phyloP scores from a whole-genome alignment of 2,329 filamentous ascomycete genomes.

The Alternaria sp. region DNA sequence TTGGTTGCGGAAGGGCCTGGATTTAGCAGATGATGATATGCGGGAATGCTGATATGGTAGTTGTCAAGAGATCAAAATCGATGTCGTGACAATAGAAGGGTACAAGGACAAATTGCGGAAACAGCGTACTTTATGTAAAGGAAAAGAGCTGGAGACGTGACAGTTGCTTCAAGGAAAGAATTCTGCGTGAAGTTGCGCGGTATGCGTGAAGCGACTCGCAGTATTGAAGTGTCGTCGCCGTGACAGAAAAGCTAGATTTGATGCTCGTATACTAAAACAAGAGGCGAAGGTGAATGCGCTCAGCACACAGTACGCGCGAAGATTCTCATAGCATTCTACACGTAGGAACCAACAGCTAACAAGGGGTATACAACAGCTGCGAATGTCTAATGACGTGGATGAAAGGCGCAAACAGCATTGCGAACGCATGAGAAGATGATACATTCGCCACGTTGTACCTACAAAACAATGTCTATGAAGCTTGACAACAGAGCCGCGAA shows the following conservation, averaged over 20 bases:
- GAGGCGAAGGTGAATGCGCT: not conserved
- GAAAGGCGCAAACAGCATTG: not conserved
- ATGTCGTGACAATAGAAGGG: not conserved
- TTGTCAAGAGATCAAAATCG: not conserved
- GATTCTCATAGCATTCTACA: not conserved
- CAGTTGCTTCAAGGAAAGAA: not conserved
- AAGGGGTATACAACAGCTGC: not conserved
- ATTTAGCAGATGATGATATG: not conserved
- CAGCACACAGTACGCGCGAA: not conserved
- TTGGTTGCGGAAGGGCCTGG: not conserved
- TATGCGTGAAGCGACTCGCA: not conserved
- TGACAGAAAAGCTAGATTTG: not conserved
- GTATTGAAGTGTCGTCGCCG: not conserved
- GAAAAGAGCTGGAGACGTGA: not conserved
- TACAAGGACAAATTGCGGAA: not conserved
- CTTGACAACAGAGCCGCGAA: constrained; percentile 1
- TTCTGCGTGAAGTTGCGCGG: not conserved
- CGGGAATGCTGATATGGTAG: not conserved
- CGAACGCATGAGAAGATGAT: not conserved
- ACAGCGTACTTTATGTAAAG: not conserved
- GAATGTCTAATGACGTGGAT: not conserved
- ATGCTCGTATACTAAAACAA: not conserved
- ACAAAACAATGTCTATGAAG: constrained; percentile 1
- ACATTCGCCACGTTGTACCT: constrained; percentile 1
- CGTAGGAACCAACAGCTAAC: not conserved